Evolutionary conservation across 1,139 yeast genomes (phyloP).

Genomic region (Saccharomyces hybrid): DNA sequence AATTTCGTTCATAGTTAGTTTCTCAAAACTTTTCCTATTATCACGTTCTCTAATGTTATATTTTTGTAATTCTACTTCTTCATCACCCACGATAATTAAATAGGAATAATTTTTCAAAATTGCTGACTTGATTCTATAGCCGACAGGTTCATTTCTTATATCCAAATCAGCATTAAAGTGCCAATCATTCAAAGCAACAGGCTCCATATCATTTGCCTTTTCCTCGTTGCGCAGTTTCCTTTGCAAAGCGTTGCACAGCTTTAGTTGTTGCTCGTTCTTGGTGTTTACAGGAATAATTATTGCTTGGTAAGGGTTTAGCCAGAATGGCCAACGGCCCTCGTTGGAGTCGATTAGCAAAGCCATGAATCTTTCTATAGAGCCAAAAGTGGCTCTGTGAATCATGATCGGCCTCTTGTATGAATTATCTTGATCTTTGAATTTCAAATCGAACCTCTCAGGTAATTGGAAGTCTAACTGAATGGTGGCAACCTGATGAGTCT

Average conservation of each 20-base stretch:
- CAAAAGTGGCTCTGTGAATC: slow-evolving; percentile 93
- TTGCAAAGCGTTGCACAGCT: slow-evolving; percentile 34
- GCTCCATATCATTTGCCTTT: slow-evolving; percentile 17
- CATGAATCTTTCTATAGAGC: slow-evolving; percentile 85
- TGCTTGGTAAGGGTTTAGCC: slow-evolving; percentile 95
- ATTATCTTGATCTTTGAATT: slow-evolving; percentile 51
- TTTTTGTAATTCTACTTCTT: slow-evolving; percentile 56
- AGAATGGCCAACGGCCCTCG: slow-evolving; percentile 95
- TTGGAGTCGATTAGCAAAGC: slow-evolving; percentile 88
- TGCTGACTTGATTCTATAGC: slow-evolving; percentile 74
- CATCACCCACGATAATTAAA: slow-evolving; percentile 79
- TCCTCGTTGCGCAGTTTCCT: slow-evolving; percentile 23
- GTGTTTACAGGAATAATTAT: slow-evolving; percentile 79
- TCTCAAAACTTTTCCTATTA: slow-evolving; percentile 40
- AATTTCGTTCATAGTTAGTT: slow-evolving; percentile 42
- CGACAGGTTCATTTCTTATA: slow-evolving; percentile 66
- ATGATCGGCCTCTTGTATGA: slow-evolving; percentile 64
- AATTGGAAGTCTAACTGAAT: slow-evolving; percentile 92
- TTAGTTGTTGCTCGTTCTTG: slow-evolving; percentile 40
- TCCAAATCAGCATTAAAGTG: slow-evolving; percentile 73
- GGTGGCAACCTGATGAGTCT: slow-evolving; percentile 92
- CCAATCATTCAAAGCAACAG: slow-evolving; percentile 49
- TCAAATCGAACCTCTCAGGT: slow-evolving; percentile 74
- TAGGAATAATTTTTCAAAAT: slow-evolving; percentile 69
- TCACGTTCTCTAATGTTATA: slow-evolving; percentile 63